Evolutionary conservation across 2,329 filamentous ascomycete genomes (phyloP).

Genomic region (Ilyonectria mors-panacis): DNA sequence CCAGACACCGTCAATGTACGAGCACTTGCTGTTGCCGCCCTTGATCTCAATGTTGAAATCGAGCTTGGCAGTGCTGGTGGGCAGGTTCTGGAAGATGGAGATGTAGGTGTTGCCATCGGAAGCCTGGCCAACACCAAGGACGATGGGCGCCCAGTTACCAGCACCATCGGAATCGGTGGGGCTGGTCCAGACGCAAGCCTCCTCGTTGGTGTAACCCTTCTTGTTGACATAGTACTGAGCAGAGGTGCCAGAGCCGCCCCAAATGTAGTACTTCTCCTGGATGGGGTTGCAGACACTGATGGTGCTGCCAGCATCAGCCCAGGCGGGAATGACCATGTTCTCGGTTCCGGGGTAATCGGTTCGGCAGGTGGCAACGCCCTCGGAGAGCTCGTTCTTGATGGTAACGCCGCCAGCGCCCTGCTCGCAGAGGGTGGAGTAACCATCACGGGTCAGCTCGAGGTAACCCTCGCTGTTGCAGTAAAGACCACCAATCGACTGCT

Average conservation of each 20-base stretch:
- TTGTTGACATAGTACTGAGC: constrained; percentile 99
- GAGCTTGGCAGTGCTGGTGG: constrained; percentile 78
- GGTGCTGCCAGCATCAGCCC: constrained; percentile 71
- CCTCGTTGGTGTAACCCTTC: constrained; percentile 73
- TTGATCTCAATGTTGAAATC: constrained; percentile 85
- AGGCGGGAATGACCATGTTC: constrained; percentile 85
- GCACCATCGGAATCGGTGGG: constrained; percentile 64
- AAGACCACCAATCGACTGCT: constrained; percentile 90
- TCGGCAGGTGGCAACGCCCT: constrained; percentile 84
- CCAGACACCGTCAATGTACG: constrained; percentile 76
- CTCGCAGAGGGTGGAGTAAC: constrained; percentile 81
- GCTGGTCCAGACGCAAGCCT: constrained; percentile 83
- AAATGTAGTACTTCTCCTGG: constrained; percentile 81
- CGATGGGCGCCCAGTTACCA: constrained; percentile 91
- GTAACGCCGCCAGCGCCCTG: constrained; percentile 78
- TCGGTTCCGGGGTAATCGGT: constrained; percentile 97
- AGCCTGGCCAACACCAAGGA: constrained; percentile 84
- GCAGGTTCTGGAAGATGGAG: constrained; percentile 87
- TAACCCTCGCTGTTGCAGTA: constrained; percentile 81
- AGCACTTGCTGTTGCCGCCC: constrained; percentile 75
- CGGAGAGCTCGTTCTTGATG: constrained; percentile 80
- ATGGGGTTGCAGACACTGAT: constrained; percentile 82
- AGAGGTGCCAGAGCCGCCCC: constrained; percentile 81
- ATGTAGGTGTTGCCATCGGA: constrained; percentile 78
- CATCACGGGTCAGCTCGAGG: constrained; percentile 81